Percentiles rank a stretch among this genome's conserved stretches.
phyloP scores from a whole-genome alignment of 345 rosid genomes.

The rapeseed (Brassica napus) region Da-Ae NC_063446.1:8878001-8878500 shows the following conservation, averaged over 20 bases:
- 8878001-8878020: constrained; percentile 70
- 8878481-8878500: not conserved
- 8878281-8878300: not conserved
- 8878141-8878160: constrained; percentile 80
- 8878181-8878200: constrained; percentile 89
- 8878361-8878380: not conserved
- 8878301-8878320: not conserved
- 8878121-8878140: constrained; percentile 90
- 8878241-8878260: not conserved
- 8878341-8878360: not conserved
- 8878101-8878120: constrained; percentile 62
- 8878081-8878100: not conserved
- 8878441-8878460: not conserved
- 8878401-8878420: not conserved
- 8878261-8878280: constrained; percentile 4
- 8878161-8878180: constrained; percentile 89
- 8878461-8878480: not conserved
- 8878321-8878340: not conserved
- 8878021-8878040: not conserved
- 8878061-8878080: not conserved
- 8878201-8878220: constrained; percentile 78
- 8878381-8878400: not conserved
- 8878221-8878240: not conserved
- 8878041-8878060: not conserved
- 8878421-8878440: not conserved